Base-by-base conservation (phyloP, 495 filamentous ascomycete genomes). In the Xylaria scruposa region DNA sequence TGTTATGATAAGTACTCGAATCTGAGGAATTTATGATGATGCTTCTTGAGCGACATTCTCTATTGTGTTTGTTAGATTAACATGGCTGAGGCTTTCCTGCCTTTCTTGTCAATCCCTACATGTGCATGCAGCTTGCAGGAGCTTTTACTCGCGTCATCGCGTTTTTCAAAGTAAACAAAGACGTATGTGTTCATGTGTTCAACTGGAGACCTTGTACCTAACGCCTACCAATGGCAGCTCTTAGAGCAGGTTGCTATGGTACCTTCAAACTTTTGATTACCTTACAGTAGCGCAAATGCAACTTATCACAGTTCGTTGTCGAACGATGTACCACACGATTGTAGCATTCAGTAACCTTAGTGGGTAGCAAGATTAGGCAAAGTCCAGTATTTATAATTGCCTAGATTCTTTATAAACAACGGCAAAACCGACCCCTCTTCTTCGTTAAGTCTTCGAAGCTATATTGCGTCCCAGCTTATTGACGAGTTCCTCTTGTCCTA, bases 51-150 rank as follows among this genome's bases (percentile, higher is more conserved):
- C 9, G 29, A 19, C 8, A 15, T 59, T 15, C 9, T 54, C 10
- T 54, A 54, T 26, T 54, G 10, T 29, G 26, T 54, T 24, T 13
- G 3, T 15, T 17, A 3, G 13, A 24, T 12, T 24, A 54, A 54
- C 6, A 31, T 56, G 53, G 53, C 29, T 56, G 26, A 15, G 4
- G 24, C 21, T 7, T 38, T 60, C 33, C 58, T 60, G 33, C 33
- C 38, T 60, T 33, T 38, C 33, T 31, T 3, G 58, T 38, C 46
- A 36, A 29, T 15, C 31, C 38, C 40, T 53, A 66, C 24, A 29
- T 56, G 5, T 67, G 49, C 49, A 67, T 67, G 65, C 49, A 67
- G 65, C 65, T 54, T 67, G 65, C 65, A 67, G 44, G 65, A 67
- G 49, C n/a, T 56, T 56, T 56, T 40, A 9, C 65, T 67, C 49